A percentile compares a stretch with the other conserved stretches of the same genome.
Evolutionary conservation across 352 stramenopile species (phyloP).

Genomic region (Thalassiosira hispida): DNA sequence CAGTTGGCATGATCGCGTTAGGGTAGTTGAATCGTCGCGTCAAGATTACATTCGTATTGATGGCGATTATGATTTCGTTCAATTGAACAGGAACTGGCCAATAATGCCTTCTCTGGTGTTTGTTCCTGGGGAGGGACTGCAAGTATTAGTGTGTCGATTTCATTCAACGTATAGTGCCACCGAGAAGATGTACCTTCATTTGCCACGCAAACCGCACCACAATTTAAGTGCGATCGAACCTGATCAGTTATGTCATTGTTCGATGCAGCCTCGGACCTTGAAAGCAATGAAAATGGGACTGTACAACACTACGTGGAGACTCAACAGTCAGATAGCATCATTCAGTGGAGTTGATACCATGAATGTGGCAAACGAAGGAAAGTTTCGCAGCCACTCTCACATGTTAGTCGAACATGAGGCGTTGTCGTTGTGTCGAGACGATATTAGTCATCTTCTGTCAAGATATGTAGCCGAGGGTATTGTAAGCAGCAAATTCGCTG

Average conservation of each 20-base stretch:
- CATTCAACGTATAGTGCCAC: background rate
- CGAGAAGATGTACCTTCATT: background rate
- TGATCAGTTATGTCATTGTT: background rate
- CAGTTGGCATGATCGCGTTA: background rate
- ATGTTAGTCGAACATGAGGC: background rate
- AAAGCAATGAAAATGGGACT: too few species aligned
- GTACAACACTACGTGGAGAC: too few species aligned
- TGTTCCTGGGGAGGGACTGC: background rate
- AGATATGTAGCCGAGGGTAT: background rate
- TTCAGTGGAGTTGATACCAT: background rate
- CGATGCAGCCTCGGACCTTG: background rate
- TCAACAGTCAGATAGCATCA: too few species aligned
- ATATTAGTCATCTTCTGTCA: background rate
- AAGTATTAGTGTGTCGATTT: background rate
- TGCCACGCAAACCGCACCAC: background rate
- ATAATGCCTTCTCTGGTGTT: conserved; percentile 3
- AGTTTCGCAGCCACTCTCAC: background rate
- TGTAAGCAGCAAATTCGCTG: background rate
- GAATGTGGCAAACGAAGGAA: background rate
- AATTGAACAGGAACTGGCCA: background rate
- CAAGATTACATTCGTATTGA: background rate
- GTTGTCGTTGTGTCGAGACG: background rate
- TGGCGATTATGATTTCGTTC: background rate
- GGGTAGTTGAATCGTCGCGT: conserved; percentile 1
- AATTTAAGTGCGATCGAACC: background rate